Evolutionary conservation across 305 asterid species (phyloP).

Genomic region (Fraxinus dipetala): DNA sequence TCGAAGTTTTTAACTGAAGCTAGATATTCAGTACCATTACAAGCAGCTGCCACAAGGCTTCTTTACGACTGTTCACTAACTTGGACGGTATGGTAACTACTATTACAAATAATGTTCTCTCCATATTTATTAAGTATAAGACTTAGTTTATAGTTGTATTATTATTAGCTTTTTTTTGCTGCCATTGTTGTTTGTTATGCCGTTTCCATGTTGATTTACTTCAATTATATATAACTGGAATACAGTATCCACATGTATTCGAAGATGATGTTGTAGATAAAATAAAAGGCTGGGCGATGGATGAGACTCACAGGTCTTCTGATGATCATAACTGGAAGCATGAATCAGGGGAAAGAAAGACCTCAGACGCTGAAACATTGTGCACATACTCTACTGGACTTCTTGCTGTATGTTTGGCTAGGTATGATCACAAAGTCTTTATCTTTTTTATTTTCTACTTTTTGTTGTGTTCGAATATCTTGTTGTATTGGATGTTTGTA

Average conservation of each 20-base stretch:
- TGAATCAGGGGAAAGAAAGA: slow-evolving; percentile 56
- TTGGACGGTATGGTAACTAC: slow-evolving; percentile 59
- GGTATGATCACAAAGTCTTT: slow-evolving; percentile 42
- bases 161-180: not conserved
- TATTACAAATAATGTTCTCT: not conserved
- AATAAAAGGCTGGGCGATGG: slow-evolving; percentile 86
- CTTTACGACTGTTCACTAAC: slow-evolving; percentile 88
- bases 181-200: not conserved
- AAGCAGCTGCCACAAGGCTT: slow-evolving; percentile 86
- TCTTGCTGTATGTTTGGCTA: slow-evolving; percentile 81
- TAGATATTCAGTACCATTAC: slow-evolving; percentile 66
- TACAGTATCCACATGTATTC: slow-evolving; percentile 87
- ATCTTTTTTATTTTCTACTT: slow-evolving; percentile 12
- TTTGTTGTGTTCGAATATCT: slow-evolving; percentile 11
- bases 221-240: slow-evolving; percentile 26
- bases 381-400: slow-evolving; percentile 82
- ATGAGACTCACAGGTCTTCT: slow-evolving; percentile 53
- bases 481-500: slow-evolving; percentile 11
- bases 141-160: not conserved
- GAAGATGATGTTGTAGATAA: slow-evolving; percentile 83
- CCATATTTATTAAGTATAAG: not conserved
- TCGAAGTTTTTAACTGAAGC: slow-evolving; percentile 69
- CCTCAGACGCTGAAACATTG: slow-evolving; percentile 75
- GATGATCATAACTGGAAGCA: slow-evolving; percentile 71
- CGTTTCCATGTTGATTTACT: slow-evolving; percentile 18